Evolutionary conservation across 768 basidiomycete species (phyloP).

Genomic region (Tylopilus vinaceipallidus): DNA sequence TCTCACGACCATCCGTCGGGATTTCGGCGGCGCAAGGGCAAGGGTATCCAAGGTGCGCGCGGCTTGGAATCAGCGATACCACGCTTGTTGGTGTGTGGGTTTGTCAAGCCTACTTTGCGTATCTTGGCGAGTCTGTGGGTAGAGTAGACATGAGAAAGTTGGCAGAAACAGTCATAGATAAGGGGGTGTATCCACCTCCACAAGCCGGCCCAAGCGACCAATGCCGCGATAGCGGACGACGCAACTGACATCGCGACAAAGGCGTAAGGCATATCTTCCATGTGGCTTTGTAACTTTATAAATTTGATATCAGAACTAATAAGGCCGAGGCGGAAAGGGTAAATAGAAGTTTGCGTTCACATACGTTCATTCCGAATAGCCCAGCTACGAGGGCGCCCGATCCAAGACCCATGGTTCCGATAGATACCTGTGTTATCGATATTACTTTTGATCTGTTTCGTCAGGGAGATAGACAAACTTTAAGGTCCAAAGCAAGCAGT

Average conservation of each 20-base stretch:
- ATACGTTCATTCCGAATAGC: constrained; percentile 94
- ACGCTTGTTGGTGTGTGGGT: constrained; percentile 19
- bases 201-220: constrained; percentile 66
- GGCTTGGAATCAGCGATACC: constrained; percentile 11
- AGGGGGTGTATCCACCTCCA: constrained; percentile 45
- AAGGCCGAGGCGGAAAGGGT: constrained; percentile 24
- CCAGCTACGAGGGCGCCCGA: constrained; percentile 88
- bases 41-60: constrained; percentile 35
- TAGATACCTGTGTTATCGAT: constrained; percentile 64
- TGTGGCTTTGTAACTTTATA: constrained; percentile 64
- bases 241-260: constrained; percentile 65
- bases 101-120: constrained; percentile 44
- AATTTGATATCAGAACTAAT: constrained; percentile 20
- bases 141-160: constrained; percentile 1
- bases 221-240: constrained; percentile 55
- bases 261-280: constrained; percentile 72
- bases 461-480: constrained; percentile 44
- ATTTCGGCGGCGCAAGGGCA: constrained; percentile 39
- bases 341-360: constrained; percentile 29
- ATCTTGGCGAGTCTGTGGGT: constrained; percentile 41
- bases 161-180: constrained; percentile 13
- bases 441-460: background rate
- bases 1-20: constrained; percentile 41
- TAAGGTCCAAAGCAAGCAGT: constrained; percentile 85
- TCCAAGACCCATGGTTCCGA: constrained; percentile 90